A percentile compares a stretch with the other conserved stretches of the same genome.
phyloP scores from a whole-genome alignment of 352 stramenopile species.

The Globisporangium spinosum region DNA sequence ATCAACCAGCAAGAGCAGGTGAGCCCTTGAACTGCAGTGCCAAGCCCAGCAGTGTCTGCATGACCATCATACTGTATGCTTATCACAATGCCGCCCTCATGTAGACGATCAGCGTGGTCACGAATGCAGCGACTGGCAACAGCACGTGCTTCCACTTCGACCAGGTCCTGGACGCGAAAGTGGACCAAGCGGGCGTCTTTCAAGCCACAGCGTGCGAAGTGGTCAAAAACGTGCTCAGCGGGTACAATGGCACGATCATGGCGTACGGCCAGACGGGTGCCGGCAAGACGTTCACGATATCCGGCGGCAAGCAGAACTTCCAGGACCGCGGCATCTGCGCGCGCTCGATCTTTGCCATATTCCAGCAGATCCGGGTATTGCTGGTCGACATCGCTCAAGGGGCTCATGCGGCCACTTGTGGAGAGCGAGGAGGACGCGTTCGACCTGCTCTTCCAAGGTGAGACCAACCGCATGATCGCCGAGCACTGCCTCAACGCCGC shows the following conservation, averaged over 20 bases:
- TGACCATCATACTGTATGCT: background rate
- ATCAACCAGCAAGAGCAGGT: conserved; percentile 51
- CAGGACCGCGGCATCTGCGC: conserved; percentile 61
- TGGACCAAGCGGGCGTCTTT: conserved; percentile 57
- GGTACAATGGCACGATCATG: conserved; percentile 79
- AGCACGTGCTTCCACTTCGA: conserved; percentile 70
- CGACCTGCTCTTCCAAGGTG: conserved; percentile 73
- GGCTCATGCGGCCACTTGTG: conserved; percentile 50
- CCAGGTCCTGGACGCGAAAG: conserved; percentile 39
- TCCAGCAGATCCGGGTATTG: conserved; percentile 51
- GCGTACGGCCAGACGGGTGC: conserved; percentile 73
- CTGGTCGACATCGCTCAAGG: too few relatives aligned
- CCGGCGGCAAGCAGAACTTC: conserved; percentile 49
- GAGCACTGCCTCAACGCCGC: conserved; percentile 78
- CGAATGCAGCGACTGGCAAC: conserved; percentile 40
- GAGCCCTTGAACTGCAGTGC: background rate
- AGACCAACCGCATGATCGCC: conserved; percentile 75
- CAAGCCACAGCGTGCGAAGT: conserved; percentile 37
- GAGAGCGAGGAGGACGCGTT: conserved; percentile 67
- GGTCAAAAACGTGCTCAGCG: conserved; percentile 52
- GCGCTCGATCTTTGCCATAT: conserved; percentile 51
- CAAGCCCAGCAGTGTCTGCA: background rate
- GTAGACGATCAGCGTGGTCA: conserved; percentile 60
- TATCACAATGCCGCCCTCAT: conserved; percentile 1
- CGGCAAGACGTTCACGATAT: conserved; percentile 77